Base-by-base conservation (phyloP, 768 basidiomycete species). In the Vishniacozyma victoriae region DNA sequence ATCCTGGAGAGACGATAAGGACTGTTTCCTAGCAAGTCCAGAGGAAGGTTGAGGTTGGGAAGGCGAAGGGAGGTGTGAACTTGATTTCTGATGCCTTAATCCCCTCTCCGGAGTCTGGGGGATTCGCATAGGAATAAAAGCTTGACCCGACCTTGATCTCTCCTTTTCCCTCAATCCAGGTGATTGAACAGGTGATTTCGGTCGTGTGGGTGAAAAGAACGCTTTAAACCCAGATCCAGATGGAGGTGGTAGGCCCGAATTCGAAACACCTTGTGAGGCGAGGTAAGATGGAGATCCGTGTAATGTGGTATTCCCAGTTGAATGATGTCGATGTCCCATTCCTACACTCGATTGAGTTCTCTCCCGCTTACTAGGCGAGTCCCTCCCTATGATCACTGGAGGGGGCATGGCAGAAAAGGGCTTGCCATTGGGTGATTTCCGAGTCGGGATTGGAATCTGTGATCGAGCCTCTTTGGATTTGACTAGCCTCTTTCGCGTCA, bases 51-150 rank as follows among this genome's bases (percentile, higher is more conserved):
- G 59, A 1, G 63, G 48, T 3, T 62, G 50, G 6, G 44, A 18
- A 13, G 41, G 25, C 22, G 42, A 16, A 11, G 35, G 41, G 5
- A 68, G 35, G 19, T 66, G 60, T 23, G 55, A 61, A 37, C 67
- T 59, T 13, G 67, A 68, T 46, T 68, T 64, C 41, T 71, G 69
- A 42, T 68, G 66, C n/a, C 67, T 50, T 4, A 71, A 48, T 27
- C 67, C 52, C n/a, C n/a, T n/a, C n/a, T n/a, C n/a, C n/a, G n/a
- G n/a, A n/a, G n/a, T n/a, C n/a, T n/a, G n/a, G n/a, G n/a, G n/a
- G n/a, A n/a, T n/a, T n/a, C n/a, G n/a, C n/a, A n/a, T n/a, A n/a
- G n/a, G n/a, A n/a, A n/a, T n/a, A n/a, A n/a, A n/a, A n/a, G n/a
- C n/a, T n/a, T n/a, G n/a, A n/a, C n/a, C n/a, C n/a, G n/a, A n/a